These are phyloP conservation scores for Trichoderma parareesei DNA, from an alignment of 495 filamentous ascomycete genomes.

Conservation along the genomic window DNA sequence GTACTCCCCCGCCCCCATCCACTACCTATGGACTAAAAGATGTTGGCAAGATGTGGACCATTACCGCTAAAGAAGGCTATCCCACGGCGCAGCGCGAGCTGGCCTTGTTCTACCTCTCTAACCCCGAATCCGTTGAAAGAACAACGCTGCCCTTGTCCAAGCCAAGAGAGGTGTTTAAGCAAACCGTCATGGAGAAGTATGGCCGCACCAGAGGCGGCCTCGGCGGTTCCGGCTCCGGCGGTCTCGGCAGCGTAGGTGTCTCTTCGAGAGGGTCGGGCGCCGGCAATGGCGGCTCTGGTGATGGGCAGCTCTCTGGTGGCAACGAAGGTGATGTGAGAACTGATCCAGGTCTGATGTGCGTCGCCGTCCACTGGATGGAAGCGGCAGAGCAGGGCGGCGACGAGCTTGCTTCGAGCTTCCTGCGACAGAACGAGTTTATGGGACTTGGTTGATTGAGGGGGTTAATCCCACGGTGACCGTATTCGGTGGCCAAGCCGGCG, in stretches of 20 bases:
- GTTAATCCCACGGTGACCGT: not conserved
- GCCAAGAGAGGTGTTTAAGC: constrained; percentile 85
- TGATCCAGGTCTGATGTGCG: constrained; percentile 88
- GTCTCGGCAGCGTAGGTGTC: constrained; percentile 14
- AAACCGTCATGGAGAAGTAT: constrained; percentile 71
- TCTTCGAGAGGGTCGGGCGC: constrained; percentile 17
- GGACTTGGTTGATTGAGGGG: constrained; percentile 18
- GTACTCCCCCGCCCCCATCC: constrained; percentile 28
- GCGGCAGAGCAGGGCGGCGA: constrained; percentile 80
- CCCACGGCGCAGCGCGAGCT: constrained; percentile 90
- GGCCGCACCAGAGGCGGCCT: constrained; percentile 29
- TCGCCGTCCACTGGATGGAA: constrained; percentile 99
- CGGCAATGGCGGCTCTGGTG: constrained; percentile 9
- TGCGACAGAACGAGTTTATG: constrained; percentile 54
- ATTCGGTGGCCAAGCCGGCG: not conserved
- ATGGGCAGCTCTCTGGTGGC: constrained; percentile 23
- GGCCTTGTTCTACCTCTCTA: constrained; percentile 87
- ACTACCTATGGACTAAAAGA: constrained; percentile 63
- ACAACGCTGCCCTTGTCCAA: constrained; percentile 78
- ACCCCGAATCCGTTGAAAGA: constrained; percentile 79
- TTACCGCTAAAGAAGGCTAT: constrained; percentile 89
- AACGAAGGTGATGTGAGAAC: constrained; percentile 50
- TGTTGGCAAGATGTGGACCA: constrained; percentile 86
- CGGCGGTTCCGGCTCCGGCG: constrained; percentile 13
- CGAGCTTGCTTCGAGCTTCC: constrained; percentile 73